Conservation (phyloP, 2,329 filamentous ascomycete species). For the Cordyceps javanica region DNA sequence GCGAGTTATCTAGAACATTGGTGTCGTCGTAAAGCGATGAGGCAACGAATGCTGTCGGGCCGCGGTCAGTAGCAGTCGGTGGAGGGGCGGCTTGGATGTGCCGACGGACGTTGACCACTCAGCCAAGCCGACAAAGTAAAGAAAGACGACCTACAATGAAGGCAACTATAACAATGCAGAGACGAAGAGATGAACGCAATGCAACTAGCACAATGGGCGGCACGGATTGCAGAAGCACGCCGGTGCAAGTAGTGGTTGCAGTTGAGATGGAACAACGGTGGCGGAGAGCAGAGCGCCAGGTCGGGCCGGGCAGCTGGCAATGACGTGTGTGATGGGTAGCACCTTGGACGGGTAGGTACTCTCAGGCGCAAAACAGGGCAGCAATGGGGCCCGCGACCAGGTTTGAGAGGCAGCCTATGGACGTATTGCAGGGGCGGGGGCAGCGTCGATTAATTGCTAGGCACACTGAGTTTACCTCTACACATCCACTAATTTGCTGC, state of each 20-base stretch:
- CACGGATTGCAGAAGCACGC: not conserved
- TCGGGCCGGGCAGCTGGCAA: slow-evolving; percentile 1
- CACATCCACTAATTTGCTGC: no score
- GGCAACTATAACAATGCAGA: not conserved
- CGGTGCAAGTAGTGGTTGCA: not conserved
- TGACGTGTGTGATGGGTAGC: slow-evolving; percentile 3
- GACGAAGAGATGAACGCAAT: not conserved
- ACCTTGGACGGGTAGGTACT: not conserved
- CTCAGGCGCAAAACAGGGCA: not conserved
- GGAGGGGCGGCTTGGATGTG: slow-evolving; percentile 3
- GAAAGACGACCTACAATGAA: not conserved
- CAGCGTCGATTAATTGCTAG: not conserved
- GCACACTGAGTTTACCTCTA: no score
- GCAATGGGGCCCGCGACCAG: not conserved
- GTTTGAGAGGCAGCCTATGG: not conserved
- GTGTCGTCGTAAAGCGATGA: not conserved
- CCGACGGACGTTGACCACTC: not conserved
- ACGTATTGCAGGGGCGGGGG: not conserved
- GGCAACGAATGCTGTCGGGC: not conserved
- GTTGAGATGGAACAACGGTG: not conserved
- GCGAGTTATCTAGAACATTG: not conserved
- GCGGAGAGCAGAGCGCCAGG: slow-evolving; percentile 6
- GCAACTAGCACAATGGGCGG: not conserved
- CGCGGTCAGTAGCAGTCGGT: not conserved
- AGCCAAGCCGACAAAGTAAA: not conserved